Base-by-base conservation (phyloP, 2,329 filamentous ascomycete genomes). In the Elsinoe arachidis region DNA sequence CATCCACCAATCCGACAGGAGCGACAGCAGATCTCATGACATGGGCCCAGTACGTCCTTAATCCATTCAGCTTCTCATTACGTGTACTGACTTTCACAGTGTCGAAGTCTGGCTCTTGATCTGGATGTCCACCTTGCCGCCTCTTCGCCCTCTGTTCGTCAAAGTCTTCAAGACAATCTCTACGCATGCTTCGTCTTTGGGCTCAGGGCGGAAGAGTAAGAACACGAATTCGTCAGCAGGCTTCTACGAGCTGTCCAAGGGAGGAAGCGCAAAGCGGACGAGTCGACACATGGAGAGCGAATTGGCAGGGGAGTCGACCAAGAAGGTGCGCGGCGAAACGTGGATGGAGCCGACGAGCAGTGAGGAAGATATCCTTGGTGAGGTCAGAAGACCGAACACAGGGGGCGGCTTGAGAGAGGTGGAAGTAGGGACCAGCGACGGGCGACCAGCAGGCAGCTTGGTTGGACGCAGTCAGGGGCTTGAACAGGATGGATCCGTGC, bases 21-120 rank as follows among this genome's bases (percentile, higher is more conserved):
- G 49, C 49, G n/a, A 53, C 49, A 17, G 49, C 49, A 2, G 49
- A 53, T 34, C 49, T 53, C n/a, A 53, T 53, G 49, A 53, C 49
- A 14, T 53, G 49, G 49, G 49, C 26, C 10, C 49, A 53, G 49
- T 53, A 39, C 10, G 49, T 19, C 21, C 3, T 35, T 10, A 11
- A 14, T 19, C 34, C 34, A n/a, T 37, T 11, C 35, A 2, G 4
- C 7, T 11, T n/a, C 3, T 12, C 34, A 15, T 7, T 15, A 11
- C 34, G 38, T 19, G 30, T 35, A 26, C 49, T 53, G 21, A 53
- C 34, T 7, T 2, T 15, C 19, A 4, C 2, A 53, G 49, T 15
- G 34, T 53, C 34, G 49, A 53, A 26, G 34, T 53, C 15, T 53
- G 49, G 49, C 49, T 53, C n/a, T 11, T 53, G 10, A 53, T 53